A percentile compares a stretch with the other conserved stretches of the same genome.
phyloP scores from a whole-genome alignment of 768 basidiomycete genomes.

The Fomitopsis pulvina region DNA sequence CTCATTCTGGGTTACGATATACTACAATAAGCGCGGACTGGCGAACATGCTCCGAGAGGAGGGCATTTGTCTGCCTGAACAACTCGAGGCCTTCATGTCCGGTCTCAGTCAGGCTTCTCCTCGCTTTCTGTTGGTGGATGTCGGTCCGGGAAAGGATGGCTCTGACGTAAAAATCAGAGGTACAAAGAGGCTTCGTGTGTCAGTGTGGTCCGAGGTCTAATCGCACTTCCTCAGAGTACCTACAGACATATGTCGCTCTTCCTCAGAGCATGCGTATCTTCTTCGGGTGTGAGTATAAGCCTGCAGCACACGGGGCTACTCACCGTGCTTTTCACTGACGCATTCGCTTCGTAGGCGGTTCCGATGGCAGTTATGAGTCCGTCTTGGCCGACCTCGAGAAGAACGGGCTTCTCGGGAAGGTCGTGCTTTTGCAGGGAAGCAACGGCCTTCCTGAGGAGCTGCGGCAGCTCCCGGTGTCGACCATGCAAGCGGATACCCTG shows the following conservation, averaged over 20 bases:
- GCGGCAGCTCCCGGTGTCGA: constrained; percentile 44
- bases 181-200: constrained; percentile 20
- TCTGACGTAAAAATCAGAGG: constrained; percentile 69
- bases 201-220: neutral
- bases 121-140: constrained; percentile 64
- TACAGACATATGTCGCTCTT: constrained; percentile 63
- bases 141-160: constrained; percentile 55
- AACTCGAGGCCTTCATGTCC: constrained; percentile 55
- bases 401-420: constrained; percentile 58
- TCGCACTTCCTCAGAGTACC: constrained; percentile 42
- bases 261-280: constrained; percentile 72
- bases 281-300: constrained; percentile 48
- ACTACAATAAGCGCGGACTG: constrained; percentile 57
- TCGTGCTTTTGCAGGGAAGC: constrained; percentile 53
- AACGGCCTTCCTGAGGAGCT: constrained; percentile 36
- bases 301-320: neutral
- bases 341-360: constrained; percentile 39
- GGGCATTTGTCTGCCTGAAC: constrained; percentile 54
- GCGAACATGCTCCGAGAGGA: constrained; percentile 43
- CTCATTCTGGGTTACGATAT: constrained; percentile 73
- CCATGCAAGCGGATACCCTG: constrained; percentile 44
- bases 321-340: constrained; percentile 3
- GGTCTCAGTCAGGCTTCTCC: constrained; percentile 71
- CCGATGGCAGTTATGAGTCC: constrained; percentile 48
- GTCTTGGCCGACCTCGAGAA: constrained; percentile 50